These are phyloP conservation scores for Takashimella tepidaria DNA, from an alignment of 1,284 basidiomycete genomes.

Conservation along the genomic window DNA sequence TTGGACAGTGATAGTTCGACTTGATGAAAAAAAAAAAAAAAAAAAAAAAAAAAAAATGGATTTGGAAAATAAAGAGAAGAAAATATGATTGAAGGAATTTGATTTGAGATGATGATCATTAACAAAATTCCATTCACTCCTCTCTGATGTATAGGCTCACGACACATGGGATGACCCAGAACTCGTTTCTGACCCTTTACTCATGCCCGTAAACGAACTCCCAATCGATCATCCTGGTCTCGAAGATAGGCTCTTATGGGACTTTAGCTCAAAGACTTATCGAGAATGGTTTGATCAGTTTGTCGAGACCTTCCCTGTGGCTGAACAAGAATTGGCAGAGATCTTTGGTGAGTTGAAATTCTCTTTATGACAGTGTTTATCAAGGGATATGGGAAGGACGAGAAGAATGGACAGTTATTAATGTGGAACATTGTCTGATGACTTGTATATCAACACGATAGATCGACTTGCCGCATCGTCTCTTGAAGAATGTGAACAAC, in stretches of 20 bases:
- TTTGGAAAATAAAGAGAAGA: no score
- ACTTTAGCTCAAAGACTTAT: constrained; percentile 68
- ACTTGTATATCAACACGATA: constrained; percentile 12
- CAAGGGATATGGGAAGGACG: no score
- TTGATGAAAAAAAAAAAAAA: no score
- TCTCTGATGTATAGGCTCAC: constrained; percentile 41
- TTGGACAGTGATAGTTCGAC: no score
- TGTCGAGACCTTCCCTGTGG: constrained; percentile 65
- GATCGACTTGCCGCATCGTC: constrained; percentile 31
- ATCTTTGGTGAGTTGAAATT: constrained; percentile 57
- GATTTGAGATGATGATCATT: no score
- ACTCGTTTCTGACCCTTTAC: constrained; percentile 64
- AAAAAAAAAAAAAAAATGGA: no score
- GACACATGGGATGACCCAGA: constrained; percentile 57
- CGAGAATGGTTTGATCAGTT: constrained; percentile 61
- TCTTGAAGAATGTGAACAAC: constrained; percentile 31
- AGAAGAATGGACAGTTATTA: no score
- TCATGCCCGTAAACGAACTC: constrained; percentile 42
- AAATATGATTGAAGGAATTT: no score
- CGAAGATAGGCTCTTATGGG: constrained; percentile 69
- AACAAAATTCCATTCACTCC: no score
- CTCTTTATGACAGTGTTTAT: background rate
- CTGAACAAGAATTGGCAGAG: constrained; percentile 63
- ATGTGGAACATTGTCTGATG: no score
- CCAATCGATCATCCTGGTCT: constrained; percentile 38